phyloP scores from a whole-genome alignment of 768 basidiomycete genomes.

The Termitomyces sp. region DNA sequence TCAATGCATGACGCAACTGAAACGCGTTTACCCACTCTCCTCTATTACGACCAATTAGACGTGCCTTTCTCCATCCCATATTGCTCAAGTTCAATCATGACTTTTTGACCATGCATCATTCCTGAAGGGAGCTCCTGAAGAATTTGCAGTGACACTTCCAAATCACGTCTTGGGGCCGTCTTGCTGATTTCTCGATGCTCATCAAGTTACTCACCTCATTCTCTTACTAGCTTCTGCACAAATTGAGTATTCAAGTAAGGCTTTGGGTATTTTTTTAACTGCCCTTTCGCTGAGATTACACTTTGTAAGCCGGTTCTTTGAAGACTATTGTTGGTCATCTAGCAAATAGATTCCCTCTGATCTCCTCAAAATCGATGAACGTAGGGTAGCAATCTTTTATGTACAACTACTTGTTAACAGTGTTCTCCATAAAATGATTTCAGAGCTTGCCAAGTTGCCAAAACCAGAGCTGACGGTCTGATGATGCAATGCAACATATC shows the following conservation, averaged over 20 bases:
- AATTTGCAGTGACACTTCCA: constrained; percentile 35
- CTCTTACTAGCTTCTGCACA: constrained; percentile 23
- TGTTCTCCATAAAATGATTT: not conserved
- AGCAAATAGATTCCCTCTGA: constrained; percentile 40
- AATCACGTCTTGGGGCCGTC: constrained; percentile 34
- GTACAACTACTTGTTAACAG: not conserved
- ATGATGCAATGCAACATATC: constrained; percentile 35
- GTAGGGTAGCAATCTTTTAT: constrained; percentile 17
- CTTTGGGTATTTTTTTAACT: not conserved
- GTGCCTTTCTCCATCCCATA: constrained; percentile 38
- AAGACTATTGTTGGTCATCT: constrained; percentile 41
- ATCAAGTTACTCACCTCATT: not conserved
- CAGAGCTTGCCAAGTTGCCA: constrained; percentile 32
- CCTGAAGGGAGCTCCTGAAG: constrained; percentile 29
- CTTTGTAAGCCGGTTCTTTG: constrained; percentile 31
- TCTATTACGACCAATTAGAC: constrained; percentile 36
- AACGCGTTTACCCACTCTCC: constrained; percentile 31
- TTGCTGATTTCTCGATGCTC: not conserved
- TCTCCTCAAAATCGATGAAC: constrained; percentile 34
- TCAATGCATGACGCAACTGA: constrained; percentile 43
- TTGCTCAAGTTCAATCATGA: constrained; percentile 20
- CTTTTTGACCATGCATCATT: constrained; percentile 31
- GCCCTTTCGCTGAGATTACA: not conserved
- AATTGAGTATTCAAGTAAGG: constrained; percentile 38
- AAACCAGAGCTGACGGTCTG: constrained; percentile 25